Evolutionary conservation across 2,329 filamentous ascomycete genomes (phyloP).

Genomic region (Ciborinia camelliae): DNA sequence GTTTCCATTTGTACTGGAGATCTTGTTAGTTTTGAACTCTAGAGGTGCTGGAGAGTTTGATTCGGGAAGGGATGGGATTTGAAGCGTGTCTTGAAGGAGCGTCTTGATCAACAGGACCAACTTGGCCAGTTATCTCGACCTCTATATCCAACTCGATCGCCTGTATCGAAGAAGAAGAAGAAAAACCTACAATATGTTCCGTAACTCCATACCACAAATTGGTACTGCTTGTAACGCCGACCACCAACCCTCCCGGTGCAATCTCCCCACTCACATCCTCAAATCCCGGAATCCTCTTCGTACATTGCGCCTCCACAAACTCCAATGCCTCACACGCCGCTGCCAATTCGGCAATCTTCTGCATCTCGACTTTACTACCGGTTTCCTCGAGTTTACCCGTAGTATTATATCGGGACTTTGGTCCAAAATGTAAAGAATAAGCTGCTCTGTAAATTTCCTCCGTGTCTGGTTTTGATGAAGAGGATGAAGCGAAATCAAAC

Average conservation of each 20-base stretch:
- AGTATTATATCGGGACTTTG: conserved; percentile 6
- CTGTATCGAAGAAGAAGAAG: too few relatives aligned
- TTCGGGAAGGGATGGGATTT: not conserved
- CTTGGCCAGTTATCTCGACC: not conserved
- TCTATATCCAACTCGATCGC: too few relatives aligned
- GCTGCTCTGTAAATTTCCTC: conserved; percentile 6
- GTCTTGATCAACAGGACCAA: not conserved
- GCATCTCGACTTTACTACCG: not conserved
- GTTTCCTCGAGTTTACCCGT: conserved; percentile 4
- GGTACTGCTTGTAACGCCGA: conserved; percentile 14
- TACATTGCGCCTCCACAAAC: conserved; percentile 12
- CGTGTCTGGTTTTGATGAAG: not conserved
- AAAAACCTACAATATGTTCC: conserved; percentile 17
- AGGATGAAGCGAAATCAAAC: not conserved
- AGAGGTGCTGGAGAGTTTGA: not conserved
- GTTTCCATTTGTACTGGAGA: conserved; percentile 18
- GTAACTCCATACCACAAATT: conserved; percentile 19
- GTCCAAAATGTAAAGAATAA: conserved; percentile 6
- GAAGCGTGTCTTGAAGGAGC: too few relatives aligned
- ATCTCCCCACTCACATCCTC: conserved; percentile 6
- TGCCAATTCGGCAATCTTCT: conserved; percentile 15
- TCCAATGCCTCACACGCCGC: conserved; percentile 15
- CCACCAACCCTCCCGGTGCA: not conserved
- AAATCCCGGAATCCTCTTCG: conserved; percentile 4
- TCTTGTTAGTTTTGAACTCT: not conserved